Percentiles rank a stretch among this genome's conserved stretches.
These are phyloP conservation scores for Gossypium arboreum DNA, from an alignment of 345 rosid species.

Conservation along the genomic window DNA sequence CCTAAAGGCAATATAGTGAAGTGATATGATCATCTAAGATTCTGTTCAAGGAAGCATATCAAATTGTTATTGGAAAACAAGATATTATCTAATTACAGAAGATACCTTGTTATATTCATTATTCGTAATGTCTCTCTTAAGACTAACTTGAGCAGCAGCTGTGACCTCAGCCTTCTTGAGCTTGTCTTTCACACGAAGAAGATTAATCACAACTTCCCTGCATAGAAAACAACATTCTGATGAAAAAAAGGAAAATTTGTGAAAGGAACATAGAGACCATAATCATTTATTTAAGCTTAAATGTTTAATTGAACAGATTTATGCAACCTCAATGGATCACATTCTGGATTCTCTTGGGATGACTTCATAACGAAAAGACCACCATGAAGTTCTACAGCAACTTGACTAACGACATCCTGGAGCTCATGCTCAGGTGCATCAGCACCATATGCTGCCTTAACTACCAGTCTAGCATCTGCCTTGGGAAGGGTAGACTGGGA, in stretches of 20 bases:
- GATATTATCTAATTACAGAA: constrained; percentile 6
- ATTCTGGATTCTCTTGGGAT: constrained; percentile 59
- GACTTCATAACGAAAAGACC: constrained; percentile 53
- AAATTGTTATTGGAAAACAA: neutral
- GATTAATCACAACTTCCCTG: constrained; percentile 68
- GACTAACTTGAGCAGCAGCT: constrained; percentile 42
- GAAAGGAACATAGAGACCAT: neutral
- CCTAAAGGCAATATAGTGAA: neutral
- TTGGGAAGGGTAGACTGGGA: constrained; percentile 57
- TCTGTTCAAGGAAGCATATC: neutral
- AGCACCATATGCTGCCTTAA: constrained; percentile 52
- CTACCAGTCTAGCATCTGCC: constrained; percentile 54
- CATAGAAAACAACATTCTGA: constrained; percentile 4
- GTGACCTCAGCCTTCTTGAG: constrained; percentile 64
- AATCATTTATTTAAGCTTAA: neutral
- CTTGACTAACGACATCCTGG: constrained; percentile 46
- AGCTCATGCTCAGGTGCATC: constrained; percentile 60
- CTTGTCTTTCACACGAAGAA: constrained; percentile 45
- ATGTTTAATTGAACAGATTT: constrained; percentile 13
- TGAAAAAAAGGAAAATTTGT: neutral
- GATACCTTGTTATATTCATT: constrained; percentile 62
- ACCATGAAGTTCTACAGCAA: constrained; percentile 49
- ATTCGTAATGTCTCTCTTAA: constrained; percentile 39
- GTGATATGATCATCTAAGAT: neutral
- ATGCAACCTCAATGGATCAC: constrained; percentile 56